A percentile compares a stretch with the other conserved stretches of the same genome.
Conservation (phyloP, 2,329 filamentous ascomycete species). For the Diplodia mutila region DNA sequence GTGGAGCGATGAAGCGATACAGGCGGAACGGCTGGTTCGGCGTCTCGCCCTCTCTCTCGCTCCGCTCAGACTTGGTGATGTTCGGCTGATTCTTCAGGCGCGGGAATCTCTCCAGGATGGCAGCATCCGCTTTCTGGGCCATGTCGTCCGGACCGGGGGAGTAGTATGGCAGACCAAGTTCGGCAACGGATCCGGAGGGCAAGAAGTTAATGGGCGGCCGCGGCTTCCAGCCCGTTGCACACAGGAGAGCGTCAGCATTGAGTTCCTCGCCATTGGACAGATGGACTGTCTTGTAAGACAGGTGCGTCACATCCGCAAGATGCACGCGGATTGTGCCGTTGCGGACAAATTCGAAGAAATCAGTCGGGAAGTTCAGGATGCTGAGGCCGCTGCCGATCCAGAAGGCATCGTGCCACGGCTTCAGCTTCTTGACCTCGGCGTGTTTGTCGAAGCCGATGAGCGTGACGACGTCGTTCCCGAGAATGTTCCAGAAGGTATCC, state of each 20-base stretch:
- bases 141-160: neutral
- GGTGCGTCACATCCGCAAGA: constrained; percentile 56
- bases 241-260: constrained; percentile 56
- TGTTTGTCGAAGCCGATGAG: constrained; percentile 52
- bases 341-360: constrained; percentile 61
- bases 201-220: constrained; percentile 56
- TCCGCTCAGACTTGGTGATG: constrained; percentile 1
- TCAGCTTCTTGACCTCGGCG: constrained; percentile 46
- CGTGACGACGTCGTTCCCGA: constrained; percentile 51
- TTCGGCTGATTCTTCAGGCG: constrained; percentile 56
- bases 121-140: constrained; percentile 48
- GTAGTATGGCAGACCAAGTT: constrained; percentile 35
- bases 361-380: constrained; percentile 63
- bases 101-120: constrained; percentile 60
- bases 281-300: constrained; percentile 52
- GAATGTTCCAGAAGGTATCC: constrained; percentile 59
- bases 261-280: constrained; percentile 53
- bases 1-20: constrained; percentile 50
- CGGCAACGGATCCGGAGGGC: constrained; percentile 30
- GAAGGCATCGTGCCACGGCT: constrained; percentile 48
- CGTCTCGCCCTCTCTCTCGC: neutral
- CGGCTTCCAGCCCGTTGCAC: constrained; percentile 60
- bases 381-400: constrained; percentile 62
- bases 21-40: constrained; percentile 39
- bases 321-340: constrained; percentile 59